Percentiles rank a stretch among this genome's conserved stretches.
Conservation (phyloP, 2,329 filamentous ascomycete species). For the Leptodontidium sp. region DNA sequence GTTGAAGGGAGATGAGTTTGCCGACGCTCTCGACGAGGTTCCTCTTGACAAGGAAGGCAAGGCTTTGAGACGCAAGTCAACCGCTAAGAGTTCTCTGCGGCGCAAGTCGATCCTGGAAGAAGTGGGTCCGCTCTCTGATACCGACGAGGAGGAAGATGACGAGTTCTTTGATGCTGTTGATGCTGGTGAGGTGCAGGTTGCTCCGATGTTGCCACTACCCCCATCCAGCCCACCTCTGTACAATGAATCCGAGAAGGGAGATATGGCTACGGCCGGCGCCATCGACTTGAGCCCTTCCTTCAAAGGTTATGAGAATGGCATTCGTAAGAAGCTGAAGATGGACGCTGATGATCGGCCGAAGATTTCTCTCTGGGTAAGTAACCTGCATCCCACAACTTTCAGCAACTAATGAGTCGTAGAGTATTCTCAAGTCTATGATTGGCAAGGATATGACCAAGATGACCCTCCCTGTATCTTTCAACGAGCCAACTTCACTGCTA, state of each 20-base stretch:
- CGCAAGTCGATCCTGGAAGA: conserved; percentile 74
- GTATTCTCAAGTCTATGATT: conserved; percentile 98
- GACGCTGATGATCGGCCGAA: conserved; percentile 93
- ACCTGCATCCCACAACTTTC: neutral
- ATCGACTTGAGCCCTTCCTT: conserved; percentile 80
- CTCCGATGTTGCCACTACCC: conserved; percentile 69
- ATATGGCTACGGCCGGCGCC: conserved; percentile 55
- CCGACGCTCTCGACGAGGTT: conserved; percentile 48
- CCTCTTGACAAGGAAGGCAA: conserved; percentile 49
- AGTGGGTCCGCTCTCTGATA: conserved; percentile 75
- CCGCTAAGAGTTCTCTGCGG: conserved; percentile 54
- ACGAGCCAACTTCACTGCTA: conserved; percentile 94
- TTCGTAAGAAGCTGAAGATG: conserved; percentile 82
- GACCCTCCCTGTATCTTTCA: conserved; percentile 97
- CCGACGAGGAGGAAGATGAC: conserved; percentile 78
- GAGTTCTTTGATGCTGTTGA: conserved; percentile 99
- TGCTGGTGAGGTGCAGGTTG: conserved; percentile 86
- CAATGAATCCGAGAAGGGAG: conserved; percentile 53
- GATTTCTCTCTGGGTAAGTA: conserved; percentile 91
- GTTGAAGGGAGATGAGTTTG: conserved; percentile 41
- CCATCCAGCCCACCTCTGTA: conserved; percentile 42
- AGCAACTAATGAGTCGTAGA: conserved; percentile 60
- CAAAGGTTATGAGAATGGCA: conserved; percentile 89
- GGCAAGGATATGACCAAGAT: conserved; percentile 99
- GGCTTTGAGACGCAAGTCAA: conserved; percentile 51